Percentiles rank a stretch among this genome's conserved stretches.
phyloP scores from a whole-genome alignment of 2,329 filamentous ascomycete species.

The Botryotinia convoluta region DNA sequence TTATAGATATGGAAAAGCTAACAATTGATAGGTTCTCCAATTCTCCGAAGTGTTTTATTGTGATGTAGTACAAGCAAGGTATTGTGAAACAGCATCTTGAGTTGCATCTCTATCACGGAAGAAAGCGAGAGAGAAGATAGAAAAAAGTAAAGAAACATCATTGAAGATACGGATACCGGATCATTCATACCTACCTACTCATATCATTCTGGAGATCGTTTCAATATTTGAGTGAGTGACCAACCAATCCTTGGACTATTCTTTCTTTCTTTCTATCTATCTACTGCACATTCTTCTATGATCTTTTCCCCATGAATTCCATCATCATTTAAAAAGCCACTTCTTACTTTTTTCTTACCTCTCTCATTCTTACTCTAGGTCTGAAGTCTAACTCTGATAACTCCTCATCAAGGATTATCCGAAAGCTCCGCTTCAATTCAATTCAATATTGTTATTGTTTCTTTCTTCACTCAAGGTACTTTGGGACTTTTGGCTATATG shows the following conservation, averaged over 20 bases:
- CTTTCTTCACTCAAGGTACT: not conserved
- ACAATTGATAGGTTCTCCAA: conserved; percentile 11
- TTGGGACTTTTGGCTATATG: not conserved
- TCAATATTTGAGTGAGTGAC: not conserved
- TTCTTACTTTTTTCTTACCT: not conserved
- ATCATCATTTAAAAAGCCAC: not conserved
- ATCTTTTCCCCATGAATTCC: not conserved
- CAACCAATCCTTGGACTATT: not conserved
- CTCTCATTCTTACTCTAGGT: not conserved
- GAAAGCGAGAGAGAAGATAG: not conserved
- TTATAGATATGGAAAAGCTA: not conserved
- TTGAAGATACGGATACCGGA: not conserved
- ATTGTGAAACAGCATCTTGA: conserved; percentile 19
- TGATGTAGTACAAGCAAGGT: conserved; percentile 11
- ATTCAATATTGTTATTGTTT: not conserved
- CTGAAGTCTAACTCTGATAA: not conserved
- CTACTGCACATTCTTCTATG: not conserved
- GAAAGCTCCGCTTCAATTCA: not conserved
- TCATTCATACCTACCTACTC: not conserved
- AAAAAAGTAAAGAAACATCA: not conserved
- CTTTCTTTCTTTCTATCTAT: not conserved
- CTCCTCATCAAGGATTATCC: not conserved
- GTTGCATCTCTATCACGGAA: not conserved
- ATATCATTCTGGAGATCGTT: not conserved
- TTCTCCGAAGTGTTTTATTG: conserved; percentile 14